Base-by-base conservation (phyloP, 345 rosid genomes). In the thale cress (Arabidopsis thaliana) region DNA sequence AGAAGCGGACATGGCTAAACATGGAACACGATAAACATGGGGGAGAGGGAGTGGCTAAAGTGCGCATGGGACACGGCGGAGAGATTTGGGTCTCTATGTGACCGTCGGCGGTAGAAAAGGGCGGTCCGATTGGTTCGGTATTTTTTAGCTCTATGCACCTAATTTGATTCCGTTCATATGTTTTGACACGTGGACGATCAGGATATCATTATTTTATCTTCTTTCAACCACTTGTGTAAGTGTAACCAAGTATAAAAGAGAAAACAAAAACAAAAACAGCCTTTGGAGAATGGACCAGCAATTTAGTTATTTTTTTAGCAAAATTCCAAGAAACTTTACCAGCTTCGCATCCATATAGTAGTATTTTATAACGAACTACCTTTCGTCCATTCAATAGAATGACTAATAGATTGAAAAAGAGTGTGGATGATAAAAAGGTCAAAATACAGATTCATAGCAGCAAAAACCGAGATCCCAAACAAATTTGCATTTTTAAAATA, bases 31-130 rank as follows among this genome's bases (percentile, higher is more conserved):
- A 16, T 74, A 79, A 89, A 85, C 91, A 89, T 89, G 87, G 93
- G 65, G 37, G 71, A 81, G 82, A 56, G 81, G 81, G 81, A 34
- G 45, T 78, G 65, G 64, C 82, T 82, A 79, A 46, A 45, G 34
- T 65, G 79, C 73, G 84, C 87, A 85, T 84, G 82, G 78, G 87
- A 68, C 89, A 88, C 87, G 83, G 69, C 79, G 74, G 16, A 20
- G 58, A 59, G 22, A 30, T 49, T 57, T 30, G 53, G 57, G 48
- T 16, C 20, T 16, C 59, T 59, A 44, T 65, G 42, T 44, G 77
- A 55, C 66, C 65, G 83, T 67, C 82, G 85, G 81, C 87, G 85
- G 68, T 37, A 36, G 44, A 50, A 69, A 42, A 59, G 52, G 75
- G 70, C 55, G 46, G 76, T 58, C 67, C 69, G 63, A 44, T 45